Evolutionary conservation across 2,329 filamentous ascomycete genomes (phyloP).

Genomic region (Xylaria arbuscula): DNA sequence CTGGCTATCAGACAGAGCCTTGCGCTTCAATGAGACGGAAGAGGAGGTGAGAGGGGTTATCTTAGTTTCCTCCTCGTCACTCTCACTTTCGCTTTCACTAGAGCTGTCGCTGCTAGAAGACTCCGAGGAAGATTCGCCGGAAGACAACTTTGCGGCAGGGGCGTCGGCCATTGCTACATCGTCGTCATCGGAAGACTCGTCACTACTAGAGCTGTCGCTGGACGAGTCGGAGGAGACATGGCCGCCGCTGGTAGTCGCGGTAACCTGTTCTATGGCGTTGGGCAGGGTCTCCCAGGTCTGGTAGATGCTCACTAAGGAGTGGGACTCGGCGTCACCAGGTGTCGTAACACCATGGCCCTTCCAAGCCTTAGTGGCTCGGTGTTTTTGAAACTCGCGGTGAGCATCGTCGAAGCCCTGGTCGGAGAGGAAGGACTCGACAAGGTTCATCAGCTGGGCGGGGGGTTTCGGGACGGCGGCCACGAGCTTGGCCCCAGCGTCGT

Average conservation of each 20-base stretch:
- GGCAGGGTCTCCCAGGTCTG: conserved; percentile 60
- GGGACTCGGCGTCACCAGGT: conserved; percentile 49
- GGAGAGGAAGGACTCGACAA: conserved; percentile 74
- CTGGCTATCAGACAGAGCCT: conserved; percentile 58
- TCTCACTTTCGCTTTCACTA: conserved; percentile 51
- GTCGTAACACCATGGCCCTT: conserved; percentile 48
- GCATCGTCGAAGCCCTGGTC: conserved; percentile 73
- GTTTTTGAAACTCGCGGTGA: conserved; percentile 70
- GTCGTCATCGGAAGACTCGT: conserved; percentile 50
- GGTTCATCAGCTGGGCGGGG: conserved; percentile 71
- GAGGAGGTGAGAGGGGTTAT: conserved; percentile 43
- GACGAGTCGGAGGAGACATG: conserved; percentile 50
- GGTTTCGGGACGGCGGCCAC: conserved; percentile 51
- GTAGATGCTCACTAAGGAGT: conserved; percentile 63
- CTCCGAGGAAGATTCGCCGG: conserved; percentile 37
- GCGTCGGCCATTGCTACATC: conserved; percentile 63
- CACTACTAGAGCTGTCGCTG: conserved; percentile 39
- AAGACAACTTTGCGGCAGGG: conserved; percentile 46
- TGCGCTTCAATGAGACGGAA: conserved; percentile 62
- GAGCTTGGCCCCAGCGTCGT: conserved; percentile 13
- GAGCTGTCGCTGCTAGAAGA: conserved; percentile 48
- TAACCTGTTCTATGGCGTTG: conserved; percentile 43
- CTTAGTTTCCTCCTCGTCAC: conserved; percentile 48
- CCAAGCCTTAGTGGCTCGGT: conserved; percentile 67
- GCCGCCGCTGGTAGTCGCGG: conserved; percentile 47